phyloP scores from a whole-genome alignment of 345 rosid genomes.

The Arabidopsis thaliana region DNA sequence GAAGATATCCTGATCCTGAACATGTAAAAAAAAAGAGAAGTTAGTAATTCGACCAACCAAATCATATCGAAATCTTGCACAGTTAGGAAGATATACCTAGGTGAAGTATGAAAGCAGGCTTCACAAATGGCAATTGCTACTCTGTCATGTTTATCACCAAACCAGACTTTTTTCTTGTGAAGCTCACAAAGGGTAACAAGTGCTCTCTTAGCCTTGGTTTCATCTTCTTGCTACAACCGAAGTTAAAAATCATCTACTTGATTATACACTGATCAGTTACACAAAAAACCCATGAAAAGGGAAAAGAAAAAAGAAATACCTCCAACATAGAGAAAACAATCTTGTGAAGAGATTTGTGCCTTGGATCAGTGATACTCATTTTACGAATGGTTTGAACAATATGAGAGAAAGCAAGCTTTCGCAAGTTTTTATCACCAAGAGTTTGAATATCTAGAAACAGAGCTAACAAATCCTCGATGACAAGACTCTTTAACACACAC shows the following conservation, averaged over 20 bases:
- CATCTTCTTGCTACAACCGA: constrained; percentile 72
- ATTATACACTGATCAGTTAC: not conserved
- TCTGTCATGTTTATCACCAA: constrained; percentile 81
- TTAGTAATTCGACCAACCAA: constrained; percentile 1
- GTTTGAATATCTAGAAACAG: constrained; percentile 61
- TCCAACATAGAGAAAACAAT: constrained; percentile 64
- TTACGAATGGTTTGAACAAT: constrained; percentile 76
- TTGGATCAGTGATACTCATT: constrained; percentile 78
- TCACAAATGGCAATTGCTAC: constrained; percentile 87
- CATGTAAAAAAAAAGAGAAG: constrained; percentile 23
- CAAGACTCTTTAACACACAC: too few species aligned
- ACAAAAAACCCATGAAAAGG: not conserved
- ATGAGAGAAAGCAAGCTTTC: constrained; percentile 79
- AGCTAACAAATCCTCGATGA: too few species aligned
- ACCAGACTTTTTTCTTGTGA: constrained; percentile 84
- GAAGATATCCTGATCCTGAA: constrained; percentile 82
- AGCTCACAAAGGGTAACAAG: constrained; percentile 77
- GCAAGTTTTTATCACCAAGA: constrained; percentile 68
- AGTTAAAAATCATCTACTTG: not conserved
- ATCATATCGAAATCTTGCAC: constrained; percentile 20
- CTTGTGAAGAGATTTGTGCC: constrained; percentile 78
- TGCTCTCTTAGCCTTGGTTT: constrained; percentile 74
- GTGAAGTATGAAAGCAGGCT: constrained; percentile 83
- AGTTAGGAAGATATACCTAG: constrained; percentile 54
- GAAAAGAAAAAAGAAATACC: constrained; percentile 48